Conservation (phyloP, 2,329 filamentous ascomycete genomes). For the Cercospora berteroae region DNA sequence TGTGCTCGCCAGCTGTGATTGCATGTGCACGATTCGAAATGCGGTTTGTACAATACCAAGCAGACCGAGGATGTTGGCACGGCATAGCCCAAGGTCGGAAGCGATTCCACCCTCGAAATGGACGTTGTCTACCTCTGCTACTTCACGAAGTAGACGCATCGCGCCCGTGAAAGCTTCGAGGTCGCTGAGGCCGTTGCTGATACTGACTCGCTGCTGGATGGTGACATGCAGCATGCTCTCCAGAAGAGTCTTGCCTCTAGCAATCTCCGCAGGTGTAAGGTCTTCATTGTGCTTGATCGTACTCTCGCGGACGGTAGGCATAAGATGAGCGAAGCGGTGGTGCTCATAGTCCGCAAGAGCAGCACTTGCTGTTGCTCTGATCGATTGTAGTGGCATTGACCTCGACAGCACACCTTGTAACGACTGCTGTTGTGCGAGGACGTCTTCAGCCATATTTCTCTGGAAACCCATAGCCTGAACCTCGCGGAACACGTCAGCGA, state of each 20-base stretch:
- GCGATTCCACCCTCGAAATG: neutral
- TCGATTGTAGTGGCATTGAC: slow-evolving; percentile 36
- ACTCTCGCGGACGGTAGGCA: slow-evolving; percentile 65
- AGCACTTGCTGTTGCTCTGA: neutral
- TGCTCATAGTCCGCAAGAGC: slow-evolving; percentile 65
- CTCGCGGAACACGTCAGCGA: slow-evolving; percentile 80
- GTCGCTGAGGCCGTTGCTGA: slow-evolving; percentile 10
- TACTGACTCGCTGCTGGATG: slow-evolving; percentile 22
- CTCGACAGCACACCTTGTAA: slow-evolving; percentile 67
- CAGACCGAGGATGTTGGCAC: slow-evolving; percentile 7
- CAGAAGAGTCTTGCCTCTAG: slow-evolving; percentile 76
- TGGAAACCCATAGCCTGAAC: slow-evolving; percentile 87
- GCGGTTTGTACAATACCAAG: slow-evolving; percentile 14
- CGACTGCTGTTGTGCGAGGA: slow-evolving; percentile 70
- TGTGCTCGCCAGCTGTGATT: slow-evolving; percentile 21
- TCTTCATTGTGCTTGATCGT: slow-evolving; percentile 78
- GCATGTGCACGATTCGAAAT: slow-evolving; percentile 15
- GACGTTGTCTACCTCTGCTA: slow-evolving; percentile 7
- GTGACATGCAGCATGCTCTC: slow-evolving; percentile 70
- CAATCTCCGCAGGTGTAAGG: slow-evolving; percentile 74
- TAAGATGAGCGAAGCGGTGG: slow-evolving; percentile 73
- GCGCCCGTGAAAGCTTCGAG: slow-evolving; percentile 4
- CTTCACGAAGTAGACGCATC: slow-evolving; percentile 13
- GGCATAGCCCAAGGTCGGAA: neutral
- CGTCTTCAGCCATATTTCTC: slow-evolving; percentile 72